phyloP scores from a whole-genome alignment of 495 filamentous ascomycete species.

The Daldinia bambusicola region DNA sequence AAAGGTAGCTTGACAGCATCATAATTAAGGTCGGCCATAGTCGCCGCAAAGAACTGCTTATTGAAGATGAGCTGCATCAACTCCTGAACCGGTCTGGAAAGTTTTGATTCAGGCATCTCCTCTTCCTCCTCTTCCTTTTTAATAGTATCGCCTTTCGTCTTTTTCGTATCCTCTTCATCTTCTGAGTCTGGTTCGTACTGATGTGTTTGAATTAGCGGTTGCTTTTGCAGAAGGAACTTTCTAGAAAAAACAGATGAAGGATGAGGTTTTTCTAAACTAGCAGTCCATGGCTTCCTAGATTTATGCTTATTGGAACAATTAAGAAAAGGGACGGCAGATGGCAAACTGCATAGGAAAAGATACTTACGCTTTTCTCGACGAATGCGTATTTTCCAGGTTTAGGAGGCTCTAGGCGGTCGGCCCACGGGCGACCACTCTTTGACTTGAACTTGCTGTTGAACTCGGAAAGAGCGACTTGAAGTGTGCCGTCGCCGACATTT shows the following conservation, averaged over 20 bases:
- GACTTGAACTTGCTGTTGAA: slow-evolving; percentile 82
- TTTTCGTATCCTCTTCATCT: slow-evolving; percentile 60
- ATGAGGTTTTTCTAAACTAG: neutral
- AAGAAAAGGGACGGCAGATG: neutral
- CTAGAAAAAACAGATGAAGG: neutral
- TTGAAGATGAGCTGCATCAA: slow-evolving; percentile 89
- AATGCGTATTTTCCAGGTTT: slow-evolving; percentile 79
- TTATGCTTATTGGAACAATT: neutral
- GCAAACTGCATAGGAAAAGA: neutral
- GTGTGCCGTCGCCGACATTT: slow-evolving; percentile 52
- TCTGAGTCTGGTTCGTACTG: slow-evolving; percentile 71
- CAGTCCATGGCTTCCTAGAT: neutral
- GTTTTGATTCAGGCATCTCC: slow-evolving; percentile 57
- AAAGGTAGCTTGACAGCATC: slow-evolving; percentile 81
- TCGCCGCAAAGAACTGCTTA: slow-evolving; percentile 68
- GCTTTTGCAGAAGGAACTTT: slow-evolving; percentile 9
- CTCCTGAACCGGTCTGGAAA: slow-evolving; percentile 67
- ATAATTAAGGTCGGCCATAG: slow-evolving; percentile 76
- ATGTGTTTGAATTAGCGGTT: slow-evolving; percentile 38
- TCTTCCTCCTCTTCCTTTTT: slow-evolving; percentile 51
- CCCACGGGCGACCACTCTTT: slow-evolving; percentile 78
- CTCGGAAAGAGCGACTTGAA: slow-evolving; percentile 58
- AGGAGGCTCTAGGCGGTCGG: slow-evolving; percentile 65
- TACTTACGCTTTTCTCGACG: slow-evolving; percentile 64
- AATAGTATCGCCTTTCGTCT: slow-evolving; percentile 13